A percentile compares a stretch with the other conserved stretches of the same genome.
phyloP scores from a whole-genome alignment of 164 flowering plant genomes.

The Umbilicus rupestris region DNA sequence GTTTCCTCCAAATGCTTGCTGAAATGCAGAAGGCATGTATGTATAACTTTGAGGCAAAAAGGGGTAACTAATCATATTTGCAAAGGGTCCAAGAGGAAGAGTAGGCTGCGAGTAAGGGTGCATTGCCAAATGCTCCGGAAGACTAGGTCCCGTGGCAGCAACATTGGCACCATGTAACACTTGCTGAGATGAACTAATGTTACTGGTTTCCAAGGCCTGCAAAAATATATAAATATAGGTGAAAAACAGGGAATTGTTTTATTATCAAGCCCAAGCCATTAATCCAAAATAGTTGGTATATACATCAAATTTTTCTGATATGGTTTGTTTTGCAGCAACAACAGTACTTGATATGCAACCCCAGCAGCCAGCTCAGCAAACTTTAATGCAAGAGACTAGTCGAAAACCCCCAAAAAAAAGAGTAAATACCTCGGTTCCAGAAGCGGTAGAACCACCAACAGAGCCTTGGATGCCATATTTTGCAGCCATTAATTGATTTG shows the following conservation, averaged over 20 bases:
- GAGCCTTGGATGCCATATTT: slow-evolving; percentile 51
- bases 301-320: background rate
- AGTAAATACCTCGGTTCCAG: slow-evolving; percentile 64
- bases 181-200: slow-evolving; percentile 53
- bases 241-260: background rate
- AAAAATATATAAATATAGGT: background rate
- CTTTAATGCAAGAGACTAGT: background rate
- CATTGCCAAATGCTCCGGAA: slow-evolving; percentile 71
- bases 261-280: background rate
- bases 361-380: background rate
- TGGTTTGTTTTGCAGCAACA: background rate
- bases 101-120: slow-evolving; percentile 78
- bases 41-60: slow-evolving; percentile 73
- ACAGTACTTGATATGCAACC: background rate
- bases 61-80: slow-evolving; percentile 76
- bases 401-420: background rate
- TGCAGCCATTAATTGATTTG: slow-evolving; percentile 55
- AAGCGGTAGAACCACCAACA: slow-evolving; percentile 48
- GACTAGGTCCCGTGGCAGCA: slow-evolving; percentile 57
- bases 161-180: slow-evolving; percentile 42
- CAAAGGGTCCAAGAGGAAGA: slow-evolving; percentile 76
- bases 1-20: slow-evolving; percentile 79
- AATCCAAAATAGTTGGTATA: background rate
- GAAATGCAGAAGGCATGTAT: slow-evolving; percentile 81
- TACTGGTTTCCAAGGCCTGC: slow-evolving; percentile 54